These are phyloP conservation scores for Cladosporium oxysporum DNA, from an alignment of 2,329 filamentous ascomycete species.

Conservation along the genomic window DNA sequence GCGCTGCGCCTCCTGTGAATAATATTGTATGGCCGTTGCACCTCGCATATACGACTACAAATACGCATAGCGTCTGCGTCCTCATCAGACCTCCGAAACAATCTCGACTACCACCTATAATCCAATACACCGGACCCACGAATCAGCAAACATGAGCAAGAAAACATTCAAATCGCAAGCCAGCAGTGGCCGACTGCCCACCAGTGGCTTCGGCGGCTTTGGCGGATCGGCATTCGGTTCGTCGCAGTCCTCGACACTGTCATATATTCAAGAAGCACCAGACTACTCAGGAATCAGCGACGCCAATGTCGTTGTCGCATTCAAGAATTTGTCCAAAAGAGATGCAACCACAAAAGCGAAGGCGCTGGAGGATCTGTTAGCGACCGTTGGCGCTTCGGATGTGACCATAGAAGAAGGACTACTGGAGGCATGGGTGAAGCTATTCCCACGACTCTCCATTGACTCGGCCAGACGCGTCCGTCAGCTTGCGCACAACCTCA, in stretches of 20 bases:
- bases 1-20: not conserved
- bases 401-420: constrained; percentile 73
- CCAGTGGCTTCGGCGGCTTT: constrained; percentile 44
- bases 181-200: constrained; percentile 58
- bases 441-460: constrained; percentile 88
- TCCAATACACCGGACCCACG: not conserved
- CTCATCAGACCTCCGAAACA: not conserved
- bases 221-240: constrained; percentile 47
- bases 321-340: constrained; percentile 91
- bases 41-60: not conserved
- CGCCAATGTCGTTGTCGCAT: constrained; percentile 79
- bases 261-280: constrained; percentile 83
- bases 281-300: constrained; percentile 77
- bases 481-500: constrained; percentile 77
- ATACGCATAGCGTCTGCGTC: not conserved
- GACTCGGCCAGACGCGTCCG: constrained; percentile 86
- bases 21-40: not conserved
- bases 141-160: constrained; percentile 54
- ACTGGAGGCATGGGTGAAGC: constrained; percentile 79
- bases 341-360: constrained; percentile 90
- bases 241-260: constrained; percentile 63
- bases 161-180: constrained; percentile 62
- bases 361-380: constrained; percentile 80
- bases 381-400: constrained; percentile 61
- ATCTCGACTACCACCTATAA: not conserved